phyloP scores from a whole-genome alignment of 2,329 filamentous ascomycete genomes.

The Colletotrichum liaoningense region DNA sequence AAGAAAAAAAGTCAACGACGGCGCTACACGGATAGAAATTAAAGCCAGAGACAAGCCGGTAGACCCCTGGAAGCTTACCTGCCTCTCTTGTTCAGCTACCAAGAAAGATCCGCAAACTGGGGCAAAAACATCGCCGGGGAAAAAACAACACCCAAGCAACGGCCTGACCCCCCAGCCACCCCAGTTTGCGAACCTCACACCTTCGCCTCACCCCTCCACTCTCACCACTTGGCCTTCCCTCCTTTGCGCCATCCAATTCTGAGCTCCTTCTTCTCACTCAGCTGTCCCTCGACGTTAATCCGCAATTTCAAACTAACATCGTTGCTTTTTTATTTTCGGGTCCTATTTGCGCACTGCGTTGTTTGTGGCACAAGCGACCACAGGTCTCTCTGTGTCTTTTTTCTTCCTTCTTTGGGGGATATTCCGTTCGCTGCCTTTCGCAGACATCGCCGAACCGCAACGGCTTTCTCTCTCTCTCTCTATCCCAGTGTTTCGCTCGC shows the following conservation, averaged over 20 bases:
- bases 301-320: background rate
- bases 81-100: slow-evolving; percentile 26
- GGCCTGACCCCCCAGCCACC: slow-evolving; percentile 28
- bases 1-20: background rate
- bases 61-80: slow-evolving; percentile 7
- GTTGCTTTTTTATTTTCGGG: slow-evolving; percentile 19
- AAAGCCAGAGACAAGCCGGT: background rate
- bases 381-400: background rate
- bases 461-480: background rate
- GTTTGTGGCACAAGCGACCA: slow-evolving; percentile 23
- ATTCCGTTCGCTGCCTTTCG: slow-evolving; percentile 6
- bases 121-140: slow-evolving; percentile 24
- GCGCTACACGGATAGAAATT: background rate
- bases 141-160: slow-evolving; percentile 31
- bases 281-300: background rate
- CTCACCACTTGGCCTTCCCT: slow-evolving; percentile 16
- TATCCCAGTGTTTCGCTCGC: background rate
- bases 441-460: slow-evolving; percentile 30
- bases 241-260: slow-evolving; percentile 23
- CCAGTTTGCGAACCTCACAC: slow-evolving; percentile 30
- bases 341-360: slow-evolving; percentile 3
- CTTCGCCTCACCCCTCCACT: slow-evolving; percentile 4
- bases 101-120: slow-evolving; percentile 27
- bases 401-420: slow-evolving; percentile 9
- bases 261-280: slow-evolving; percentile 6